A percentile compares a stretch with the other conserved stretches of the same genome.
phyloP scores from a whole-genome alignment of 2,329 filamentous ascomycete species.

The Hypoxylon sp. region DNA sequence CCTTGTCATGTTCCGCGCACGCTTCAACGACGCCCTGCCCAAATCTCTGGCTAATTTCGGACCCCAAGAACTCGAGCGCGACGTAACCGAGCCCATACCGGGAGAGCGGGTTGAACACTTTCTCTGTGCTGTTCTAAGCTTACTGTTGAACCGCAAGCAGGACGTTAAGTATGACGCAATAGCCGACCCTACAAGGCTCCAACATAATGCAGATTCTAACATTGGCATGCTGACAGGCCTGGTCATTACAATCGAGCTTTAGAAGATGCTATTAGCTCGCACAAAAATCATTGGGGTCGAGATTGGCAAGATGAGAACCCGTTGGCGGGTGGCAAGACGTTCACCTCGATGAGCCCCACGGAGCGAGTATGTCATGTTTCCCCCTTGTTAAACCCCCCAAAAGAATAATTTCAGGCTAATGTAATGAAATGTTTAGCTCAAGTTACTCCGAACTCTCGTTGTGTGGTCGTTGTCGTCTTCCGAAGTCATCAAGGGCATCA shows the following conservation, averaged over 20 bases:
- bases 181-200: conserved; percentile 21
- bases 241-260: conserved; percentile 94
- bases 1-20: conserved; percentile 96
- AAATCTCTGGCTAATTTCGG: conserved; percentile 91
- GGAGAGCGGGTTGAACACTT: conserved; percentile 90
- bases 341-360: conserved; percentile 84
- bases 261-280: conserved; percentile 89
- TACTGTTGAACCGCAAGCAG: conserved; percentile 97
- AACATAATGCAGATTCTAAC: conserved; percentile 43
- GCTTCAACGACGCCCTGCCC: conserved; percentile 91
- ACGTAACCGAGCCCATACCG: conserved; percentile 81
- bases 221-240: conserved; percentile 68
- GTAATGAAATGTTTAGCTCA: conserved; percentile 70
- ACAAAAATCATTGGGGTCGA: conserved; percentile 89
- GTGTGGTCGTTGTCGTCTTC: conserved; percentile 93
- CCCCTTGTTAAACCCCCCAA: not conserved
- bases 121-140: conserved; percentile 87
- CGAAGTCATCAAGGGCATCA: conserved; percentile 82
- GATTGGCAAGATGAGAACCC: conserved; percentile 89
- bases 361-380: conserved; percentile 75
- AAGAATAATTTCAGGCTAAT: conserved; percentile 38
- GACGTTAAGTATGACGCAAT: conserved; percentile 87
- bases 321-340: conserved; percentile 82
- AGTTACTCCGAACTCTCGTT: conserved; percentile 84
- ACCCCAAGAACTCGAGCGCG: conserved; percentile 93